phyloP scores from a whole-genome alignment of 768 basidiomycete genomes.

The Lyophyllum shimeji region DNA sequence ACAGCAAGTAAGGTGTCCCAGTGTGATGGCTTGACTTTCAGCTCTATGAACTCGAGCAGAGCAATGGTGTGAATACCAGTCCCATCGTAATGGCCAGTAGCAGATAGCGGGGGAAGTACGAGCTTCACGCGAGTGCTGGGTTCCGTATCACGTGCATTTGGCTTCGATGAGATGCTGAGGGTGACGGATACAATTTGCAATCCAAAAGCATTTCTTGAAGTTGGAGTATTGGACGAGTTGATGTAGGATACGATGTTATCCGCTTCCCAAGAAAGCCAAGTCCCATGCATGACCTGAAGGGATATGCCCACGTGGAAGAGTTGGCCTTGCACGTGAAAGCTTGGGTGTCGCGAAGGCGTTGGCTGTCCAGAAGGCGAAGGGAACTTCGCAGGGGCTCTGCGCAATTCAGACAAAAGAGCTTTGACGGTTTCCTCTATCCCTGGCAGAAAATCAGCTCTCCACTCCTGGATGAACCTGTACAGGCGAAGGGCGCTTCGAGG shows the following conservation, averaged over 20 bases:
- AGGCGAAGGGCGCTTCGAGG: slow-evolving; percentile 81
- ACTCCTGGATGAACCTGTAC: slow-evolving; percentile 79
- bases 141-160: slow-evolving; percentile 33
- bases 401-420: slow-evolving; percentile 63
- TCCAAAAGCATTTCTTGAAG: slow-evolving; percentile 51
- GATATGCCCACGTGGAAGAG: slow-evolving; percentile 54
- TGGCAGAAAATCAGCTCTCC: slow-evolving; percentile 78
- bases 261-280: slow-evolving; percentile 80
- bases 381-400: slow-evolving; percentile 37
- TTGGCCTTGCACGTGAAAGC: slow-evolving; percentile 52
- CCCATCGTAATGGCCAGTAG: slow-evolving; percentile 59
- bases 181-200: slow-evolving; percentile 61
- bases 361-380: slow-evolving; percentile 29
- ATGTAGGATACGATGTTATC: slow-evolving; percentile 48
- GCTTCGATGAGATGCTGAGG: slow-evolving; percentile 55
- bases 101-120: slow-evolving; percentile 61
- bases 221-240: slow-evolving; percentile 34
- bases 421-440: slow-evolving; percentile 68
- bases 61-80: slow-evolving; percentile 50
- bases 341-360: slow-evolving; percentile 23
- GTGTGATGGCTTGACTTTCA: slow-evolving; percentile 77
- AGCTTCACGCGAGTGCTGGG: slow-evolving; percentile 57
- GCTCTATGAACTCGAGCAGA: slow-evolving; percentile 65
- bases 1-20: slow-evolving; percentile 83
- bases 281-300: slow-evolving; percentile 85